A percentile compares a stretch with the other conserved stretches of the same genome.
Conservation (phyloP, 2,329 filamentous ascomycete genomes). For the Dothideomycetes sp. region DNA sequence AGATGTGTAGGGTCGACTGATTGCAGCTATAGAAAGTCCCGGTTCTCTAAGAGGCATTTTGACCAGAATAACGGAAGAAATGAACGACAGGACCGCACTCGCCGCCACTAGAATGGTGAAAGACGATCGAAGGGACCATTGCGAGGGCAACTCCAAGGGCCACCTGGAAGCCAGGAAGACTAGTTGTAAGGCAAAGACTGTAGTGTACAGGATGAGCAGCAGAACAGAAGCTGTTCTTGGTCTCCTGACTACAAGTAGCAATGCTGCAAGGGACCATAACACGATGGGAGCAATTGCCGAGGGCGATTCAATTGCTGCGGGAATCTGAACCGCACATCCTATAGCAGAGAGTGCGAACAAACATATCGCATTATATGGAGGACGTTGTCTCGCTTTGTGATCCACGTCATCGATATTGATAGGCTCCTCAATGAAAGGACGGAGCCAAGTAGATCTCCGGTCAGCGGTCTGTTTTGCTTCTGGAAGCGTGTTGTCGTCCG, state of each 20-base stretch:
- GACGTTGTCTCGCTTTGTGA: constrained; percentile 21
- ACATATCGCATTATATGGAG: constrained; percentile 19
- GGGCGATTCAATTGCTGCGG: constrained; percentile 10
- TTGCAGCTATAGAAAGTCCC: constrained; percentile 39
- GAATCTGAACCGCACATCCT: constrained; percentile 6
- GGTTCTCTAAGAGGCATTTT: constrained; percentile 62
- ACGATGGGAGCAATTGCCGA: constrained; percentile 12
- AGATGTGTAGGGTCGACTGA: constrained; percentile 45
- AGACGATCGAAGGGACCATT: background rate
- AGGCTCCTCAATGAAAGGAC: constrained; percentile 38
- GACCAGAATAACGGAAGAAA: constrained; percentile 44
- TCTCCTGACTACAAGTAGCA: constrained; percentile 15
- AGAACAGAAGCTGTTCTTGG: constrained; percentile 19
- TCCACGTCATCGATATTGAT: constrained; percentile 12
- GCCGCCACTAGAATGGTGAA: constrained; percentile 13
- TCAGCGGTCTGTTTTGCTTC: too few relatives aligned
- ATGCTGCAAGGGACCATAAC: constrained; percentile 11
- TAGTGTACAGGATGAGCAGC: constrained; percentile 13
- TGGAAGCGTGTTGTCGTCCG: too few relatives aligned
- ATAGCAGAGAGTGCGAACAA: constrained; percentile 16
- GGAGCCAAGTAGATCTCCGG: constrained; percentile 29
- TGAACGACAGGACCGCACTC: constrained; percentile 27
- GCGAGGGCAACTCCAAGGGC: background rate
- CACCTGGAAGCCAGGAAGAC: constrained; percentile 3
- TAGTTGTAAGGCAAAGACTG: constrained; percentile 14